Conservation (phyloP, 805 yeast species). For the Ogataea ganodermae region DNA sequence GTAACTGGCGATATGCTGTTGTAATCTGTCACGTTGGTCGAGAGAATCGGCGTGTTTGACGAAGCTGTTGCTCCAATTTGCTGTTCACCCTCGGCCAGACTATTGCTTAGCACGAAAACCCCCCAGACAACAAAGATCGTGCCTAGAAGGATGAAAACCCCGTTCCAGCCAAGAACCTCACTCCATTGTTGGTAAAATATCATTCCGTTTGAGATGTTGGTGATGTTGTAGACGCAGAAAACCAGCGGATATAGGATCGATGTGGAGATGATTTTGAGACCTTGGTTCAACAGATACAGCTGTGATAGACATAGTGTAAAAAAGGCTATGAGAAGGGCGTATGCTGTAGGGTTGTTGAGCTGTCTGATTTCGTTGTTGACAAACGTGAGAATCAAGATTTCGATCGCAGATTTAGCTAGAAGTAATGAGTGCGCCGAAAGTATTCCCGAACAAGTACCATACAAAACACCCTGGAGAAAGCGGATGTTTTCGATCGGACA, state of each 20-base stretch:
- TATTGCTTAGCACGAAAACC: conserved; percentile 66
- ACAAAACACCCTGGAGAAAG: conserved; percentile 56
- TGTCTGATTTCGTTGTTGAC: conserved; percentile 32
- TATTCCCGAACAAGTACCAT: conserved; percentile 72
- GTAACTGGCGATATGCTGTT: conserved; percentile 15
- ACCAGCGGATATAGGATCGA: conserved; percentile 82
- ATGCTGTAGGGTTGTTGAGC: conserved; percentile 44
- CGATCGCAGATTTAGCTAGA: conserved; percentile 83
- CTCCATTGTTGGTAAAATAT: conserved; percentile 57
- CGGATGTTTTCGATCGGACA: conserved; percentile 18
- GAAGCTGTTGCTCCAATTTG: not conserved
- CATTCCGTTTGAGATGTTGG: conserved; percentile 66
- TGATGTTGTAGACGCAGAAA: conserved; percentile 77
- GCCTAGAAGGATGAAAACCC: conserved; percentile 46
- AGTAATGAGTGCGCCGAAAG: conserved; percentile 83
- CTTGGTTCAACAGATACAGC: conserved; percentile 70
- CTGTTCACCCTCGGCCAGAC: conserved; percentile 28
- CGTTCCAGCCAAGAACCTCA: conserved; percentile 36
- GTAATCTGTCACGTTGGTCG: conserved; percentile 1
- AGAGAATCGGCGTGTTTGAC: conserved; percentile 13
- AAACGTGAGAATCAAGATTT: conserved; percentile 54
- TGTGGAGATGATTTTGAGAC: conserved; percentile 69
- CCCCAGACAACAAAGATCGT: conserved; percentile 61
- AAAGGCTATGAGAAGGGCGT: conserved; percentile 55
- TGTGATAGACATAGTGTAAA: conserved; percentile 68